Evolutionary conservation across 495 filamentous ascomycete species (phyloP).

Genomic region (Penicillium salamii): DNA sequence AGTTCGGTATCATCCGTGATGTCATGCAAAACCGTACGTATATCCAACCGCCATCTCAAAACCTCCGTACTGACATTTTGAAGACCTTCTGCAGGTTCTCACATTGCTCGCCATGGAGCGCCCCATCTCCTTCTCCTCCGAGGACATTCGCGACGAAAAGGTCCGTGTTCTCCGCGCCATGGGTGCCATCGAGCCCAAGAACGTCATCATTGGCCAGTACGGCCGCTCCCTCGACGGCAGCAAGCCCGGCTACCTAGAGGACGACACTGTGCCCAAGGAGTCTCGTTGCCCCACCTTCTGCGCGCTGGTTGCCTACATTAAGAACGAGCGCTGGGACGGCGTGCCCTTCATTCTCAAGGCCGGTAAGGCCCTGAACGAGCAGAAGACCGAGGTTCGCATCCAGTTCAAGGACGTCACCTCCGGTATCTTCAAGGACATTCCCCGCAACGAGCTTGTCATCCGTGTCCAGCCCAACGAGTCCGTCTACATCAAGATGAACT

Average conservation of each 20-base stretch:
- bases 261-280: constrained; percentile 96
- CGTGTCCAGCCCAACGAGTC: constrained; percentile 99
- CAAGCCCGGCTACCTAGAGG: constrained; percentile 98
- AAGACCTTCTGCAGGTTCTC: constrained; percentile 89
- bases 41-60: neutral
- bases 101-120: constrained; percentile 98
- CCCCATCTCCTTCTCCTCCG: constrained; percentile 95
- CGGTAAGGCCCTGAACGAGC: constrained; percentile 98
- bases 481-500: constrained; percentile 99
- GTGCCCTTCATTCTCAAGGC: constrained; percentile 99
- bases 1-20: constrained; percentile 99
- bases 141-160: constrained; percentile 99
- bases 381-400: constrained; percentile 99
- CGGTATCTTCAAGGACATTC: constrained; percentile 99
- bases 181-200: constrained; percentile 95
- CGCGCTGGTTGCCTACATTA: constrained; percentile 94
- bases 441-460: constrained; percentile 98
- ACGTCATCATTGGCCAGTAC: constrained; percentile 99
- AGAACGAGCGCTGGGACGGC: constrained; percentile 99
- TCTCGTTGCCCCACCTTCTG: constrained; percentile 98
- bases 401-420: constrained; percentile 99
- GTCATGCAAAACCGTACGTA: constrained; percentile 87
- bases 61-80: constrained; percentile 19
- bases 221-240: constrained; percentile 92
- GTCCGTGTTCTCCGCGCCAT: constrained; percentile 91